Evolutionary conservation across 192 early-diverging fungal species (phyloP).

Genomic region (Phycomyces nitens): DNA sequence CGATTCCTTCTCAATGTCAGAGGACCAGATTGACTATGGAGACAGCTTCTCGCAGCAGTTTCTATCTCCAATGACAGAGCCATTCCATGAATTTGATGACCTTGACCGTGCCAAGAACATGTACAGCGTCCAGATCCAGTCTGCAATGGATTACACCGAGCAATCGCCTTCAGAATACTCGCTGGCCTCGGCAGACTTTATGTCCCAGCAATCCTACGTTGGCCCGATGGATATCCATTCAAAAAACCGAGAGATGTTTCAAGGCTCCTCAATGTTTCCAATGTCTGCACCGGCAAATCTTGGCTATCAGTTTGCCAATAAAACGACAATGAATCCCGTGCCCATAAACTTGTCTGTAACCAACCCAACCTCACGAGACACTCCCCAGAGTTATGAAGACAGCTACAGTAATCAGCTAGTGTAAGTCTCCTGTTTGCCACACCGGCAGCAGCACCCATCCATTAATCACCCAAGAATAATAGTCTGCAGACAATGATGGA

Average conservation of each 20-base stretch:
- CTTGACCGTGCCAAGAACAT: slow-evolving; percentile 1
- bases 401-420: slow-evolving; percentile 5
- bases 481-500: slow-evolving; percentile 48
- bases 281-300: slow-evolving; percentile 7
- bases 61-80: background rate
- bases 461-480: no score
- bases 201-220: background rate
- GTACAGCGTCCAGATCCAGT: no score
- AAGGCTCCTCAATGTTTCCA: no score
- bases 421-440: slow-evolving; percentile 20
- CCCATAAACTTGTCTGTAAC: background rate
- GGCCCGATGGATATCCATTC: slow-evolving; percentile 23
- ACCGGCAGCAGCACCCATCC: no score
- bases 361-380: background rate
- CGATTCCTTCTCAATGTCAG: background rate
- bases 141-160: slow-evolving; percentile 5
- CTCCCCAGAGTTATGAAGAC: slow-evolving; percentile 9
- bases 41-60: slow-evolving; percentile 5
- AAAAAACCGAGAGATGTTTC: no score
- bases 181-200: slow-evolving; percentile 5
- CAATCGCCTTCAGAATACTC: slow-evolving; percentile 11
- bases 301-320: slow-evolving; percentile 2
- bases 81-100: slow-evolving; percentile 23
- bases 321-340: slow-evolving; percentile 1
- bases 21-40: slow-evolving; percentile 3